These are phyloP conservation scores for Calonectria pseudoreteaudii DNA, from an alignment of 2,329 filamentous ascomycete genomes.

Conservation along the genomic window DNA sequence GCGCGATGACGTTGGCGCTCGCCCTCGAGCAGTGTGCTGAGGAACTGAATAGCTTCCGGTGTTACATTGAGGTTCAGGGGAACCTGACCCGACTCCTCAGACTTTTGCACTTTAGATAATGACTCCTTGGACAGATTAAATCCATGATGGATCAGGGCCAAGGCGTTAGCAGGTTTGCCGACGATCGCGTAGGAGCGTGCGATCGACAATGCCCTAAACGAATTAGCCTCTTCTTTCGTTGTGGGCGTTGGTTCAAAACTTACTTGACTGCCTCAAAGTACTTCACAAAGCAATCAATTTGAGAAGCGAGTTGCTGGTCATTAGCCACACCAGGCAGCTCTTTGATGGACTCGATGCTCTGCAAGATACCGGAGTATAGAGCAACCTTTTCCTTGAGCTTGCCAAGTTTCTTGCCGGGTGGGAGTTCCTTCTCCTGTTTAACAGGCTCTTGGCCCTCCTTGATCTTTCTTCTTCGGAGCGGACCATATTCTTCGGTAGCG, in stretches of 20 bases:
- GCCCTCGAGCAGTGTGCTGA: slow-evolving; percentile 73
- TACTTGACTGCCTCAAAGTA: slow-evolving; percentile 94
- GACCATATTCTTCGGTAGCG: slow-evolving; percentile 65
- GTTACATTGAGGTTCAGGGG: slow-evolving; percentile 79
- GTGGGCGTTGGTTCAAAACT: slow-evolving; percentile 41
- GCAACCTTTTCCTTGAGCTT: slow-evolving; percentile 88
- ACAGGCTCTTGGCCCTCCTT: slow-evolving; percentile 51
- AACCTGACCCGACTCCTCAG: slow-evolving; percentile 43
- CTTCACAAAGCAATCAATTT: slow-evolving; percentile 80
- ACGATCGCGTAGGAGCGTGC: slow-evolving; percentile 85
- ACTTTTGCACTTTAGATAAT: slow-evolving; percentile 57
- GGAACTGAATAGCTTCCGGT: slow-evolving; percentile 65
- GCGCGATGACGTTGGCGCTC: slow-evolving; percentile 86
- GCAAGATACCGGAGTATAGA: slow-evolving; percentile 89
- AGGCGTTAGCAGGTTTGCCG: slow-evolving; percentile 78
- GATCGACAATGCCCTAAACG: slow-evolving; percentile 78
- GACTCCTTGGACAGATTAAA: slow-evolving; percentile 71
- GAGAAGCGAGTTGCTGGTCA: slow-evolving; percentile 79
- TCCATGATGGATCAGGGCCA: slow-evolving; percentile 86
- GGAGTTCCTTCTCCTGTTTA: slow-evolving; percentile 69
- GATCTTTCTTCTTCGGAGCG: slow-evolving; percentile 62
- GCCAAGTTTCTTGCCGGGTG: slow-evolving; percentile 79
- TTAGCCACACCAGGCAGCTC: slow-evolving; percentile 91
- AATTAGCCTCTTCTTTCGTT: slow-evolving; percentile 26
- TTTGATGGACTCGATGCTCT: slow-evolving; percentile 90